phyloP scores from a whole-genome alignment of 495 filamentous ascomycete species.

The Daldinia caldariorum region DNA sequence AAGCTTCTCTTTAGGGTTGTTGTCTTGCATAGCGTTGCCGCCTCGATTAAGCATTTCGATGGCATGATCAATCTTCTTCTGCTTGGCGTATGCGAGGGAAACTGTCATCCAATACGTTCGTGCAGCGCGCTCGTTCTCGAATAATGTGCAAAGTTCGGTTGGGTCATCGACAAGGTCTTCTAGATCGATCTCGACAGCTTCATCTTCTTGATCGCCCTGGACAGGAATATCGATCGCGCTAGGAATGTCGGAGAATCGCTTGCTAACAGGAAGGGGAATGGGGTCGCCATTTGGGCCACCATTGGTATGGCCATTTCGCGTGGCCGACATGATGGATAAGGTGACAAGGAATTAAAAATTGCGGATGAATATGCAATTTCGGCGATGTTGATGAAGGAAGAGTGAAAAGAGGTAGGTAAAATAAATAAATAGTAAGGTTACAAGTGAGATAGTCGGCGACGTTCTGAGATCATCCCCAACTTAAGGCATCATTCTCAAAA shows the following conservation, averaged over 20 bases:
- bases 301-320: conserved; percentile 48
- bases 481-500: conserved; percentile 20
- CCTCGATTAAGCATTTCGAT: conserved; percentile 93
- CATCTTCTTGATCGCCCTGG: conserved; percentile 78
- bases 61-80: conserved; percentile 88
- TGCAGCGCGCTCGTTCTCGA: conserved; percentile 90
- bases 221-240: conserved; percentile 90
- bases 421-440: conserved; percentile 3
- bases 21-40: conserved; percentile 74
- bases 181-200: conserved; percentile 91
- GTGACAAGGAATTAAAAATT: background rate
- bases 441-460: conserved; percentile 14
- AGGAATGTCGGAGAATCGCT: conserved; percentile 87
- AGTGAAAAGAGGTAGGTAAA: background rate
- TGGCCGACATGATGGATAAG: conserved; percentile 42
- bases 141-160: conserved; percentile 90
- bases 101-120: conserved; percentile 95
- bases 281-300: conserved; percentile 41
- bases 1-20: conserved; percentile 82
- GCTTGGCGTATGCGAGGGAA: conserved; percentile 96
- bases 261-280: conserved; percentile 47
- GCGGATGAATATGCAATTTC: conserved; percentile 5
- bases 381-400: conserved; percentile 7
- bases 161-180: conserved; percentile 92
- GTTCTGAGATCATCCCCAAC: conserved; percentile 27